phyloP scores from a whole-genome alignment of 192 early-diverging fungal genomes.

The Ambispora gerdemannii region DNA sequence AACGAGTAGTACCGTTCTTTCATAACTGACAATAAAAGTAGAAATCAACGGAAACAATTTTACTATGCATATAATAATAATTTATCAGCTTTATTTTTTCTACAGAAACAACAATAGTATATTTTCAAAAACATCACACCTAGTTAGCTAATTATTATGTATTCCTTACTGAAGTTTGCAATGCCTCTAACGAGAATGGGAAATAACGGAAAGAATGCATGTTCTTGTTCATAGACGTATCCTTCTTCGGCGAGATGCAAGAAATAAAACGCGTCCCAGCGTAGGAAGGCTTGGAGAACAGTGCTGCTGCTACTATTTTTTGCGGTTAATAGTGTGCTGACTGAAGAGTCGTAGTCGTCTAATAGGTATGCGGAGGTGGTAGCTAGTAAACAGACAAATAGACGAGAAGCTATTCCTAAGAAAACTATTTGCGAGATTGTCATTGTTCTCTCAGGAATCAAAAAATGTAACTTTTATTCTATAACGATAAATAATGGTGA shows the following conservation, averaged over 20 bases:
- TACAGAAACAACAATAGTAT: too few relatives aligned
- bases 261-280: constrained; percentile 94
- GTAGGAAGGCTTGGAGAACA: constrained; percentile 54
- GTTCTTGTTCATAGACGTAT: constrained; percentile 84
- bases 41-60: too few relatives aligned
- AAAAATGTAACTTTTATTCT: too few relatives aligned
- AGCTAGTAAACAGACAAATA: constrained; percentile 46
- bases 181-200: constrained; percentile 62
- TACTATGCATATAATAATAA: too few relatives aligned
- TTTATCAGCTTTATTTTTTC: too few relatives aligned
- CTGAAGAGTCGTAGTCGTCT: constrained; percentile 60
- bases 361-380: constrained; percentile 46
- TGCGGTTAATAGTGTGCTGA: constrained; percentile 41
- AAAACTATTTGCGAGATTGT: constrained; percentile 1
- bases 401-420: constrained; percentile 44
- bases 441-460: too few relatives aligned
- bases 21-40: constrained; percentile 33
- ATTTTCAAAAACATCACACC: too few relatives aligned
- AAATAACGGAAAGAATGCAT: constrained; percentile 85
- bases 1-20: constrained; percentile 48
- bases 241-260: constrained; percentile 69
- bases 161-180: constrained; percentile 41
- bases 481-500: too few relatives aligned
- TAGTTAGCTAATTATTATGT: too few relatives aligned
- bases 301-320: constrained; percentile 6